Evolutionary conservation across 2,329 filamentous ascomycete genomes (phyloP).

Genomic region (Curvularia lunata): DNA sequence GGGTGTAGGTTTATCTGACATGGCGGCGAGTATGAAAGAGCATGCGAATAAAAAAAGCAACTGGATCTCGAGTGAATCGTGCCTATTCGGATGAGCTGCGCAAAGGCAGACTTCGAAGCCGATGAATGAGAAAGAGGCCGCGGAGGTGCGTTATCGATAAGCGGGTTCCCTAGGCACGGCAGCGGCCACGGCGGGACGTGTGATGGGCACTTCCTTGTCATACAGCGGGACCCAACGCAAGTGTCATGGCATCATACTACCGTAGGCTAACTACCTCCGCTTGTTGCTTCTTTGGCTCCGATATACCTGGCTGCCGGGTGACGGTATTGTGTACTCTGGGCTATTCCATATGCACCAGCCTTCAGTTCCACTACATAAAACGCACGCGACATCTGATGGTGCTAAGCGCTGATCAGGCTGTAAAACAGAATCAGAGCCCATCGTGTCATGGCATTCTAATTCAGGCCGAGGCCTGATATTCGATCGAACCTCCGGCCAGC

Average conservation of each 20-base stretch:
- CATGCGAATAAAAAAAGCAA: background rate
- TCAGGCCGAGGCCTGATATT: background rate
- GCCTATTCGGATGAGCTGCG: background rate
- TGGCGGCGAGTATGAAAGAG: background rate
- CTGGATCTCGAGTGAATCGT: background rate
- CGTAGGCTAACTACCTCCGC: background rate
- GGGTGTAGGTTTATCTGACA: constrained; percentile 19
- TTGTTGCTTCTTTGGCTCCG: background rate
- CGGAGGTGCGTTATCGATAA: constrained; percentile 25
- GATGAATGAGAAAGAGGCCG: background rate
- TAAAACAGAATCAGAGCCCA: background rate
- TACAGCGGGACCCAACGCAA: background rate
- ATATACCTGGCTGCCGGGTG: background rate
- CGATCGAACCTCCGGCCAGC: background rate
- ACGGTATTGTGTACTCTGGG: background rate
- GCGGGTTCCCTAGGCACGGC: background rate
- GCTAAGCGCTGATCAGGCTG: background rate
- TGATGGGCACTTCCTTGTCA: constrained; percentile 1
- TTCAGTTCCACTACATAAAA: background rate
- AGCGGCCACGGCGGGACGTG: background rate
- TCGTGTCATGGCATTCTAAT: background rate
- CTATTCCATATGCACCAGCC: background rate
- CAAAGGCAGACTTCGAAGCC: background rate
- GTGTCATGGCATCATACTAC: background rate
- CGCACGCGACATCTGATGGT: background rate